These are phyloP conservation scores for fission yeast (Schizosaccharomyces pombe) DNA, from an alignment of 805 yeast genomes.

Conservation along the genomic window DNA sequence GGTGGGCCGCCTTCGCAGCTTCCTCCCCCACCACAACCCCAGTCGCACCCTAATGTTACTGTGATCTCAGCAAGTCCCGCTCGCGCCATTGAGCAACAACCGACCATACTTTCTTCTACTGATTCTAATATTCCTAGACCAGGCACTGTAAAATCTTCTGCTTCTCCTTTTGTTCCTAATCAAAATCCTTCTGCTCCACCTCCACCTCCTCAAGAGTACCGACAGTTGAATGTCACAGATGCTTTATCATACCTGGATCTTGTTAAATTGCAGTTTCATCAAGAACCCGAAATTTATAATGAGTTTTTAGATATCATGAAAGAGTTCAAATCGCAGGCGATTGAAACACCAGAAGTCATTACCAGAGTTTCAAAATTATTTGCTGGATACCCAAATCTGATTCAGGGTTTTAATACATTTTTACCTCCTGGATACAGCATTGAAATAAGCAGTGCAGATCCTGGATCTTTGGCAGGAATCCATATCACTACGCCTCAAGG, in stretches of 20 bases:
- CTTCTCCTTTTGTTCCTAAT: neutral
- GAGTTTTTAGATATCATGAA: slow-evolving; percentile 94
- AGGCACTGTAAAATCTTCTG: neutral
- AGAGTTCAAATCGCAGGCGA: slow-evolving; percentile 50
- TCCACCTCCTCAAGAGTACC: neutral
- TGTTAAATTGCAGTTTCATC: slow-evolving; percentile 75
- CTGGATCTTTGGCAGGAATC: slow-evolving; percentile 69
- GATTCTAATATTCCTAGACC: neutral
- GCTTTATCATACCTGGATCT: slow-evolving; percentile 88
- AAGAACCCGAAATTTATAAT: slow-evolving; percentile 88
- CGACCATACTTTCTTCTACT: neutral
- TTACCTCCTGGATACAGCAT: slow-evolving; percentile 88
- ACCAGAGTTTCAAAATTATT: slow-evolving; percentile 80
- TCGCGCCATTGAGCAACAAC: too few relatives aligned
- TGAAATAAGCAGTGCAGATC: slow-evolving; percentile 60
- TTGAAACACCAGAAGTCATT: slow-evolving; percentile 96
- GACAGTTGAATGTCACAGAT: slow-evolving; percentile 83
- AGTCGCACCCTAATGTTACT: too few relatives aligned
- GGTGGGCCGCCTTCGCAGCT: neutral
- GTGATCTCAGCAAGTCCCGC: too few relatives aligned
- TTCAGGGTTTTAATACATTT: slow-evolving; percentile 93
- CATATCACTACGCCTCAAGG: slow-evolving; percentile 92
- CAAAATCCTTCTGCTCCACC: neutral
- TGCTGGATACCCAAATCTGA: slow-evolving; percentile 73
- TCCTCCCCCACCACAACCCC: too few relatives aligned